Conservation (phyloP, 768 basidiomycete species). For the Lentinus brumalis region DNA sequence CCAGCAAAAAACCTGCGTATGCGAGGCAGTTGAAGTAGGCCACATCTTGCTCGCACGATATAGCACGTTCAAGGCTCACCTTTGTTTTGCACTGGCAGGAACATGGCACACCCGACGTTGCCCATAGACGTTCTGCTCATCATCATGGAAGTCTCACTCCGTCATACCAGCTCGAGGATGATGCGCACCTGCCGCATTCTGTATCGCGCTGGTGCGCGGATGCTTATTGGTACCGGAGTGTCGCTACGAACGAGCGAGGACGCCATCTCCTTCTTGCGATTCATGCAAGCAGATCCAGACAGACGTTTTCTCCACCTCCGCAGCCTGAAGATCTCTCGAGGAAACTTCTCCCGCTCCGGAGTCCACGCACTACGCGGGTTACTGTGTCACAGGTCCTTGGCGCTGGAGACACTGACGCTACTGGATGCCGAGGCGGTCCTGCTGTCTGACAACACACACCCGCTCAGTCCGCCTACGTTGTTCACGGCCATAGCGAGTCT, state of each 20-base stretch:
- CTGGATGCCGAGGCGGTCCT: constrained; percentile 7
- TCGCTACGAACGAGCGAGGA: not conserved
- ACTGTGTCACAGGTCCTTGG: not conserved
- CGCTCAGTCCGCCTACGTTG: not conserved
- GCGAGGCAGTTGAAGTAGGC: too few relatives aligned
- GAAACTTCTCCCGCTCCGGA: not conserved
- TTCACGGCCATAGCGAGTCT: not conserved
- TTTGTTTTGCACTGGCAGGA: too few relatives aligned
- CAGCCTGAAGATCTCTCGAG: not conserved
- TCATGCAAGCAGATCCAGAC: not conserved
- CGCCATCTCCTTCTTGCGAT: constrained; percentile 4
- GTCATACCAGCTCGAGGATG: not conserved
- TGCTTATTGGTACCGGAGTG: constrained; percentile 3
- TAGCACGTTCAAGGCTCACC: too few relatives aligned
- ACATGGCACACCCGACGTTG: not conserved
- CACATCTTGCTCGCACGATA: too few relatives aligned
- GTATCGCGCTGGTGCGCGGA: not conserved
- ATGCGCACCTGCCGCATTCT: constrained; percentile 11
- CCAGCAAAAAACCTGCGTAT: too few relatives aligned
- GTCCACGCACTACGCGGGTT: not conserved
- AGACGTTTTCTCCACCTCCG: constrained; percentile 3
- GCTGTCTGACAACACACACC: not conserved
- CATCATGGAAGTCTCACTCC: not conserved
- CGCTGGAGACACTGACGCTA: not conserved
- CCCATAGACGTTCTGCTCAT: constrained; percentile 8